A percentile compares a stretch with the other conserved stretches of the same genome.
Evolutionary conservation across 495 filamentous ascomycete genomes (phyloP).

Genomic region (Penicillium waksmanii): DNA sequence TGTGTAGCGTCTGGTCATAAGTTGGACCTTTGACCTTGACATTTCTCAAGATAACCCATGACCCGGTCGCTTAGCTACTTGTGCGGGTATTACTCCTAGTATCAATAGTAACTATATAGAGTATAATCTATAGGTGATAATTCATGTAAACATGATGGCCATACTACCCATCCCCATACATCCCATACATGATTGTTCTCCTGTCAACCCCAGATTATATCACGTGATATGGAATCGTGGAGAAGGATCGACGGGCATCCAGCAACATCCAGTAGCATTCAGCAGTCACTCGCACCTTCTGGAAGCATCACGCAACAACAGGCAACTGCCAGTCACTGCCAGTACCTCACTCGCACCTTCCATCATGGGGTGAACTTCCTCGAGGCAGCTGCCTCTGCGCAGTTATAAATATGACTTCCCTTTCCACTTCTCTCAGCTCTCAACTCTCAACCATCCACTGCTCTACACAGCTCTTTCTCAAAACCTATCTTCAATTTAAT

Average conservation of each 20-base stretch:
- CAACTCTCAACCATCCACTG: background rate
- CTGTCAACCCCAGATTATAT: slow-evolving; percentile 6
- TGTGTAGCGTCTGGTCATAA: too few species aligned
- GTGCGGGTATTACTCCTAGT: too few species aligned
- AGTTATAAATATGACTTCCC: background rate
- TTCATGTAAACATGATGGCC: too few species aligned
- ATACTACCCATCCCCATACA: too few species aligned
- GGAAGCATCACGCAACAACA: background rate
- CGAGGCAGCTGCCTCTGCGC: background rate
- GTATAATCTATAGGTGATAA: too few species aligned
- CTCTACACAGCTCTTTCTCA: background rate
- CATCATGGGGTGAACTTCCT: background rate
- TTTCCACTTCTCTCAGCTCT: background rate
- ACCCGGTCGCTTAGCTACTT: too few species aligned
- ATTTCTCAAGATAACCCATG: too few species aligned
- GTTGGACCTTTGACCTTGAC: too few species aligned
- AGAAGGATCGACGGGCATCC: slow-evolving; percentile 31
- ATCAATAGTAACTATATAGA: too few species aligned
- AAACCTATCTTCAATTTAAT: background rate
- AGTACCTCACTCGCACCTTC: slow-evolving; percentile 11
- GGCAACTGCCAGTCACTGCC: background rate
- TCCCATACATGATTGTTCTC: too few species aligned
- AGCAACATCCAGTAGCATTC: slow-evolving; percentile 13
- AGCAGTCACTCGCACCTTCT: background rate
- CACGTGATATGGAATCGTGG: slow-evolving; percentile 36